Conservation (phyloP, 768 basidiomycete genomes). For the Vararia minispora region DNA sequence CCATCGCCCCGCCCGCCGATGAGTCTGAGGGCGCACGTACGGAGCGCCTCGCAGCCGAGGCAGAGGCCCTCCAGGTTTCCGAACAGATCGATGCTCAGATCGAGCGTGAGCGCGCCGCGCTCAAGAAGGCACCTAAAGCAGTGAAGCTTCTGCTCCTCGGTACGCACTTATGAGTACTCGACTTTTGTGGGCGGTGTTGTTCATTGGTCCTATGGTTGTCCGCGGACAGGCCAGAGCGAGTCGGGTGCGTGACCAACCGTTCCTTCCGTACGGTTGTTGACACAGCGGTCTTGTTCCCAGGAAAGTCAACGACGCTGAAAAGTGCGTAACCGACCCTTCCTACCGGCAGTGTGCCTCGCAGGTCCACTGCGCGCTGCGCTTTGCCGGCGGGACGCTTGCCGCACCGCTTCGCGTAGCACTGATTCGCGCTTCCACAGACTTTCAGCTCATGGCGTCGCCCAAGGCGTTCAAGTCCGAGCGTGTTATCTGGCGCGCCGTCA, state of each 20-base stretch:
- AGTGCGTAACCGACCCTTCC: constrained; percentile 17
- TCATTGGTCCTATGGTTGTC: background rate
- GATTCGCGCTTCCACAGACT: too few relatives aligned
- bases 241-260: constrained; percentile 16
- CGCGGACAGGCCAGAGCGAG: constrained; percentile 21
- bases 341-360: too few relatives aligned
- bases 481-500: constrained; percentile 67
- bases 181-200: too few relatives aligned
- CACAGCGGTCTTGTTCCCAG: constrained; percentile 9
- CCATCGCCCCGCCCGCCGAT: constrained; percentile 42
- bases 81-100: constrained; percentile 33
- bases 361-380: too few relatives aligned
- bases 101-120: constrained; percentile 18
- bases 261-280: too few relatives aligned
- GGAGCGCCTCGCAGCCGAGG: constrained; percentile 36
- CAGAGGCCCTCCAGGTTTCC: constrained; percentile 45
- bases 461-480: constrained; percentile 60
- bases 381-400: too few relatives aligned
- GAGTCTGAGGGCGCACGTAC: constrained; percentile 39
- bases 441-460: constrained; percentile 54
- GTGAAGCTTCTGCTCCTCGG: constrained; percentile 28
- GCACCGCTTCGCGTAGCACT: too few relatives aligned
- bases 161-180: constrained; percentile 7
- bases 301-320: constrained; percentile 29
- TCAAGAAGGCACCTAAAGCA: constrained; percentile 17